Percentiles rank a stretch among this genome's conserved stretches.
phyloP scores from a whole-genome alignment of 2,329 filamentous ascomycete genomes.

The Tolypocladium pustulatum region DNA sequence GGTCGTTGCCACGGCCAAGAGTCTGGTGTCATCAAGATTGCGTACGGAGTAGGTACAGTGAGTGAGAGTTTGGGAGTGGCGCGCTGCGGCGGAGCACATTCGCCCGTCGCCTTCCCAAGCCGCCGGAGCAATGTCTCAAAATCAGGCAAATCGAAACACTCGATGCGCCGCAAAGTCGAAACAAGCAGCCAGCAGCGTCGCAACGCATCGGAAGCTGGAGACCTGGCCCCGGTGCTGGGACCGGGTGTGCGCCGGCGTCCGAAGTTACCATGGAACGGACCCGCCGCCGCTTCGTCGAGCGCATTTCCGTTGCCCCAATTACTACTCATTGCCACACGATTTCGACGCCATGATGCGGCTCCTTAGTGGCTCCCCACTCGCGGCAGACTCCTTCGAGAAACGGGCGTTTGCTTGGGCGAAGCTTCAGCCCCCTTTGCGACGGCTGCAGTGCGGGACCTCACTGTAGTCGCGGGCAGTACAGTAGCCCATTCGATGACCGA shows the following conservation, averaged over 20 bases:
- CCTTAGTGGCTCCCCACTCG: background rate
- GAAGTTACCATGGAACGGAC: background rate
- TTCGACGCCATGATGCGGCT: background rate
- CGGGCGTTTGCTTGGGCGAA: background rate
- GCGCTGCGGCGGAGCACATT: background rate
- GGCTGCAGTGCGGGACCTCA: slow-evolving; percentile 2
- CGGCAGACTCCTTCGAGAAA: background rate
- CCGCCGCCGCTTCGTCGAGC: background rate
- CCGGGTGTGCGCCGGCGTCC: background rate
- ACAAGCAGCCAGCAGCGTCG: background rate
- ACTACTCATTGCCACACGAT: background rate
- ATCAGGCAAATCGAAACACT: background rate
- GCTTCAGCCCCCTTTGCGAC: slow-evolving; percentile 3
- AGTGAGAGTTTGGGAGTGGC: background rate
- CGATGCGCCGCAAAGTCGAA: background rate
- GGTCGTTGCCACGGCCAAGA: background rate
- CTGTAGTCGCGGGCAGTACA: background rate
- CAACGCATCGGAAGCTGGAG: background rate
- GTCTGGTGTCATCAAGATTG: too few relatives aligned
- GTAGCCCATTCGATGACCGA: background rate
- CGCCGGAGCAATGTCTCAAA: background rate
- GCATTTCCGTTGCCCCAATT: background rate
- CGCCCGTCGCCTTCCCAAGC: background rate
- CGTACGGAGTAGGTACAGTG: too few relatives aligned
- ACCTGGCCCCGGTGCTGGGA: background rate